phyloP scores from a whole-genome alignment of 257 asterid genomes.

The Nicotiana tomentosiformis region DNA sequence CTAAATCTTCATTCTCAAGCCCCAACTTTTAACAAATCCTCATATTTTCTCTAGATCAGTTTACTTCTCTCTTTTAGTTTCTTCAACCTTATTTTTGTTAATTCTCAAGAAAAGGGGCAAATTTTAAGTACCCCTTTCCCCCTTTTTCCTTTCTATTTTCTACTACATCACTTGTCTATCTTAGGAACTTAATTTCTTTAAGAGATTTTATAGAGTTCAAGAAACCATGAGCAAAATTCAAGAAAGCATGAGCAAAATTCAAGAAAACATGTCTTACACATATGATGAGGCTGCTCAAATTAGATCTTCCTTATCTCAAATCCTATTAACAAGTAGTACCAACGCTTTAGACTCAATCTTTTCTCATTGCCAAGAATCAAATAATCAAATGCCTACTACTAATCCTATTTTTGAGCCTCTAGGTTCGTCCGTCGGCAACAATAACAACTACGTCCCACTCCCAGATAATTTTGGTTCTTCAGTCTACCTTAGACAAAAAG shows the following conservation, averaged over 20 bases:
- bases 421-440: constrained; percentile 53
- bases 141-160: constrained; percentile 11
- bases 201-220: not conserved
- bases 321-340: constrained; percentile 52
- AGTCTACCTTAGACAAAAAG: constrained; percentile 57
- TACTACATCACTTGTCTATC: not conserved
- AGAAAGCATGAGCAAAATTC: constrained; percentile 37
- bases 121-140: constrained; percentile 8
- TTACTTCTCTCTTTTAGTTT: not conserved
- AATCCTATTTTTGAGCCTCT: constrained; percentile 32
- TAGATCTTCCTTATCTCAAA: constrained; percentile 53
- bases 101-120: constrained; percentile 2
- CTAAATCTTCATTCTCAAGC: not conserved
- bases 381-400: not conserved
- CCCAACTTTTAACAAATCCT: not conserved
- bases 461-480: constrained; percentile 5
- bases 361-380: constrained; percentile 42
- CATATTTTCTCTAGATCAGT: constrained; percentile 22
- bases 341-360: constrained; percentile 77
- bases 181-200: not conserved
- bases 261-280: constrained; percentile 14
- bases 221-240: constrained; percentile 35
- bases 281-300: constrained; percentile 28
- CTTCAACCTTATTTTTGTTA: not conserved
- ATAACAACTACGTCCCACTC: too few species aligned